phyloP scores from a whole-genome alignment of 2,329 filamentous ascomycete genomes.

The Penicillium brevicompactum region DNA sequence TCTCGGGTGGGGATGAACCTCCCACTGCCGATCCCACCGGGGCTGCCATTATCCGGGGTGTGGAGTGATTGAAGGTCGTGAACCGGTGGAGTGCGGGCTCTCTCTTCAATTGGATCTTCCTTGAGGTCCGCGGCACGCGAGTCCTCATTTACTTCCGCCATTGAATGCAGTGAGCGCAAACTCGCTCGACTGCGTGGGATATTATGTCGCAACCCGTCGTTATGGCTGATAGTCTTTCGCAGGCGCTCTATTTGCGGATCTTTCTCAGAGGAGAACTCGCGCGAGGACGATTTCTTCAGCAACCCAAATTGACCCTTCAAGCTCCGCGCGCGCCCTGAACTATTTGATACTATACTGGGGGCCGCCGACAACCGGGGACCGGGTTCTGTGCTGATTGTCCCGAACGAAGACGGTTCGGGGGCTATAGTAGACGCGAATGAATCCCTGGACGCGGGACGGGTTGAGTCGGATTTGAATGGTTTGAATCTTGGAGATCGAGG shows the following conservation, averaged over 20 bases:
- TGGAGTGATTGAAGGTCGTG: slow-evolving; percentile 41
- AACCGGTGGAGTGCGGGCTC: slow-evolving; percentile 25
- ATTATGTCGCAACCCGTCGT: slow-evolving; percentile 37
- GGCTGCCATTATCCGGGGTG: slow-evolving; percentile 31
- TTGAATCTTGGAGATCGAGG: slow-evolving; percentile 39
- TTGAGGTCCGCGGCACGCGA: slow-evolving; percentile 22
- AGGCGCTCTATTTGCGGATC: slow-evolving; percentile 37
- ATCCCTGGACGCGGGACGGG: slow-evolving; percentile 39
- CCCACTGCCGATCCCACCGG: slow-evolving; percentile 47
- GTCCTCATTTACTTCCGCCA: slow-evolving; percentile 47
- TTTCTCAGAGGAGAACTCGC: slow-evolving; percentile 40
- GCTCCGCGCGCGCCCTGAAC: slow-evolving; percentile 42
- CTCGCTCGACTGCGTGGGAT: slow-evolving; percentile 40
- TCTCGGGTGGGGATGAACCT: slow-evolving; percentile 66
- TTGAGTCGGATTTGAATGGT: slow-evolving; percentile 49
- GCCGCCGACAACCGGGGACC: slow-evolving; percentile 41
- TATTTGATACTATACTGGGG: slow-evolving; percentile 43
- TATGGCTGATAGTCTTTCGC: slow-evolving; percentile 36
- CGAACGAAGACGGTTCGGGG: slow-evolving; percentile 40
- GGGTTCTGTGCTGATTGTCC: slow-evolving; percentile 44
- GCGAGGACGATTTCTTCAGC: slow-evolving; percentile 37
- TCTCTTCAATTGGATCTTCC: slow-evolving; percentile 22
- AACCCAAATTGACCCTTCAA: slow-evolving; percentile 38
- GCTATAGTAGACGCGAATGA: slow-evolving; percentile 39
- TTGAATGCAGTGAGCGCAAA: slow-evolving; percentile 44